Evolutionary conservation across 2,329 filamentous ascomycete species (phyloP).

Genomic region (Gnomoniopsis sp.): DNA sequence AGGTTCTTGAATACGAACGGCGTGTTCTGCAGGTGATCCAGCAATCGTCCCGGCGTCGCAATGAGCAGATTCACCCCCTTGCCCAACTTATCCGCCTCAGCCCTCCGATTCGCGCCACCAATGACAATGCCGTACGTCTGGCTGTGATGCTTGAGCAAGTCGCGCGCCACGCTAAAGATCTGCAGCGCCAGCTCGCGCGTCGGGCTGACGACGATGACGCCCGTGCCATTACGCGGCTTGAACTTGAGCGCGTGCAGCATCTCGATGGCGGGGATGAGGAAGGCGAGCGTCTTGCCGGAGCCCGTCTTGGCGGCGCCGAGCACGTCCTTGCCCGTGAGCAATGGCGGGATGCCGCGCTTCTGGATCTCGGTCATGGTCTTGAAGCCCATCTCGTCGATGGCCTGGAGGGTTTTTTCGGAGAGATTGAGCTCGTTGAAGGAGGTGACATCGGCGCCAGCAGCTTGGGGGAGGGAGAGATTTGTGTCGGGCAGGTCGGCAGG

Average conservation of each 20-base stretch:
- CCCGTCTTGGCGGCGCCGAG: conserved; percentile 95
- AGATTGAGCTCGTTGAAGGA: conserved; percentile 80
- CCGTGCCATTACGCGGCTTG: conserved; percentile 91
- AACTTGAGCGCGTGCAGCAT: conserved; percentile 87
- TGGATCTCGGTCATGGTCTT: conserved; percentile 96
- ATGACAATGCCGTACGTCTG: conserved; percentile 95
- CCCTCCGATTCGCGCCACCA: conserved; percentile 84
- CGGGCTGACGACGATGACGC: conserved; percentile 87
- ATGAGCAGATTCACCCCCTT: conserved; percentile 96
- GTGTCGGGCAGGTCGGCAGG: conserved; percentile 33
- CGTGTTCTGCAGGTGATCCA: conserved; percentile 94
- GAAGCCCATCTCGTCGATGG: conserved; percentile 88
- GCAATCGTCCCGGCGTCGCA: conserved; percentile 84
- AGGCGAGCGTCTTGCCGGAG: conserved; percentile 92
- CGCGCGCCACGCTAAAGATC: conserved; percentile 91
- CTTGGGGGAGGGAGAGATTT: conserved; percentile 50
- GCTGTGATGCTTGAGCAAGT: conserved; percentile 91
- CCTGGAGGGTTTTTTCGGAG: conserved; percentile 83
- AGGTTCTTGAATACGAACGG: conserved; percentile 91
- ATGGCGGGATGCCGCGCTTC: conserved; percentile 77
- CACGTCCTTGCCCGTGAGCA: conserved; percentile 86
- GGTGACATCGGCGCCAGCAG: conserved; percentile 58
- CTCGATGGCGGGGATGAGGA: conserved; percentile 90
- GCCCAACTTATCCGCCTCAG: conserved; percentile 87
- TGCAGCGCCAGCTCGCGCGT: conserved; percentile 92